phyloP scores from a whole-genome alignment of 345 rosid genomes.

The Linum usitatissimum region DNA sequence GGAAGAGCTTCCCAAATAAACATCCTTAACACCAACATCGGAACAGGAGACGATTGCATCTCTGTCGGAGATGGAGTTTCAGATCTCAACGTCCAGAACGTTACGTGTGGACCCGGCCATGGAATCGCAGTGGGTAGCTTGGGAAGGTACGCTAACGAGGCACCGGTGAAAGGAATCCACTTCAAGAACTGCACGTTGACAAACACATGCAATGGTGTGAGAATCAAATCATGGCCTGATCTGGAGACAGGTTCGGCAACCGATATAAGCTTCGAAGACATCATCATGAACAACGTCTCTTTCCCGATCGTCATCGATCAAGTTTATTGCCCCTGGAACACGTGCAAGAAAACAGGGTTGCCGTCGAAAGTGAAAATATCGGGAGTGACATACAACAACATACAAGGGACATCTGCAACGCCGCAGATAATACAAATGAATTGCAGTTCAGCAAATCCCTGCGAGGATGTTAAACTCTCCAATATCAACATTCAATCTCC shows the following conservation, averaged over 20 bases:
- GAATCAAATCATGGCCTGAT: not conserved
- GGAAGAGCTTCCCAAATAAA: conserved; percentile 30
- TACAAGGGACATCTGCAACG: not conserved
- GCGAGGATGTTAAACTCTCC: not conserved
- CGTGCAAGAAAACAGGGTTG: not conserved
- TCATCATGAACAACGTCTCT: not conserved
- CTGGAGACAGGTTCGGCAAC: not conserved
- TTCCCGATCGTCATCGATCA: not conserved
- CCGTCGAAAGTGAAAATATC: not conserved
- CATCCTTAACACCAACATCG: conserved; percentile 26
- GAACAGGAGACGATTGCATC: conserved; percentile 60
- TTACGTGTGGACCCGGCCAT: conserved; percentile 61
- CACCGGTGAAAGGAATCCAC: not conserved
- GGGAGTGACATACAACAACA: not conserved
- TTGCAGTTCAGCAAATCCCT: not conserved
- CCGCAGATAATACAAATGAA: not conserved
- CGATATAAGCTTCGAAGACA: not conserved
- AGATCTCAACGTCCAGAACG: conserved; percentile 16
- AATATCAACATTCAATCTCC: not conserved
- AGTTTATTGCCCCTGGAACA: not conserved
- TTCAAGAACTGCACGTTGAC: not conserved
- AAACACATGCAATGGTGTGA: not conserved
- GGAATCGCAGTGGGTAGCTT: conserved; percentile 53
- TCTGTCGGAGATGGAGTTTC: conserved; percentile 44
- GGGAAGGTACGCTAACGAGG: not conserved